Base-by-base conservation (phyloP, 306 rosid species). In the Cucurbita moschata region DNA sequence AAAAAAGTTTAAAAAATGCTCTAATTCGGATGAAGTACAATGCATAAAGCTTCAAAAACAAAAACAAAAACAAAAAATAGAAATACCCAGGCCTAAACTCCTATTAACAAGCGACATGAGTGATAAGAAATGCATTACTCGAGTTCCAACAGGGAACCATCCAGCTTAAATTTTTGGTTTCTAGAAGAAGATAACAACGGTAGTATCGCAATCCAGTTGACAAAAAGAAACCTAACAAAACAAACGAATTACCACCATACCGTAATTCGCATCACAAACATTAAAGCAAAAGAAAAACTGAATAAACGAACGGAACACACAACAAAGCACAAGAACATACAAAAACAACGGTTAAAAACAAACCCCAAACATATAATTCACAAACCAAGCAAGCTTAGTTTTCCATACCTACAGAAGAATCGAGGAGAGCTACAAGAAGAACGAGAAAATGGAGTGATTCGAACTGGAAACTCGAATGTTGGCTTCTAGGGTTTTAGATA, bases 401-500 rank as follows among this genome's bases (percentile, higher is more conserved):
- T 0, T 9, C 1, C 60, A 35, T 52, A 78, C 70, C 83, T 81
- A 84, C 83, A 82, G 77, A 81, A 77, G 67, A 76, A 53, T 9
- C 10, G 78, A 76, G 11, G 54, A 58, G 52, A 57, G 71, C 10
- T 26, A 8, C 21, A 49, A 2, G 47, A 14, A 52, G 62, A 35
- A 75, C 64, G 63, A 12, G 44, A 73, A 15, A 21, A 74, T 7
- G 13, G 7, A 58, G 8, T 55, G n/a, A 54, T 49, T 26, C 56
- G 59, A 77, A 46, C 19, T 8, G 69, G 75, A 52, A 43, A 72
- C 16, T 38, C 38, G 69, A 43, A 78, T 23, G 78, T 38, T 19
- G 4, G 4, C 35, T 72, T 72, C 67, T 87, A 81, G 87, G 92
- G 86, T 78, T 83, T 81, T 71, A 73, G 65, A 77, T 81, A 77